A percentile compares a stretch with the other conserved stretches of the same genome.
Evolutionary conservation across 2,329 filamentous ascomycete genomes (phyloP).

Genomic region (Paecilomyces dactylethromorphus): DNA sequence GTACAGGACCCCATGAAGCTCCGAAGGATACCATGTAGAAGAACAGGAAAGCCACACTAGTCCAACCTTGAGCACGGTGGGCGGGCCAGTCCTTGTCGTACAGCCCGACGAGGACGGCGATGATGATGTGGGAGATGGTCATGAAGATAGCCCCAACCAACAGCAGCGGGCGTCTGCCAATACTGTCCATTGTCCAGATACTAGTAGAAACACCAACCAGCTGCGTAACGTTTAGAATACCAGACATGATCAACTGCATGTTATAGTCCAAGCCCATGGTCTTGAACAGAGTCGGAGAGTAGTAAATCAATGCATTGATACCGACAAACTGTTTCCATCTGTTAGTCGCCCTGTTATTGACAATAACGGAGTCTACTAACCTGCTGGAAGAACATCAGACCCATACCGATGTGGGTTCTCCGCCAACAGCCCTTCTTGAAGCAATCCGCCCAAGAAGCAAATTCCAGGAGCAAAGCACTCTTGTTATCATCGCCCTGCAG

Average conservation of each 20-base stretch:
- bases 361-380: conserved; percentile 10
- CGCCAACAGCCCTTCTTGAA: conserved; percentile 46
- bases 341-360: conserved; percentile 3
- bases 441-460: conserved; percentile 45
- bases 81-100: conserved; percentile 46
- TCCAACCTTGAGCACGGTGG: conserved; percentile 49
- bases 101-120: conserved; percentile 49
- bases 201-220: conserved; percentile 41
- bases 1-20: conserved; percentile 50
- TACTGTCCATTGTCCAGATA: conserved; percentile 44
- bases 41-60: conserved; percentile 52
- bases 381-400: conserved; percentile 54
- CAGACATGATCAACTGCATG: conserved; percentile 48
- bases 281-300: conserved; percentile 54
- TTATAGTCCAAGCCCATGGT: conserved; percentile 39
- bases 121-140: conserved; percentile 43
- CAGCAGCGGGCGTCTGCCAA: conserved; percentile 43
- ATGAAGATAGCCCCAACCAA: conserved; percentile 41
- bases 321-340: conserved; percentile 34
- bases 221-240: conserved; percentile 47
- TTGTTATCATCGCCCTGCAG: conserved; percentile 26
- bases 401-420: conserved; percentile 45
- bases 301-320: conserved; percentile 54
- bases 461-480: conserved; percentile 39
- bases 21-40: conserved; percentile 60